These are phyloP conservation scores for Plasmodium falciparum DNA, from an alignment of 169 alveolate species.

Conservation along the genomic window DNA sequence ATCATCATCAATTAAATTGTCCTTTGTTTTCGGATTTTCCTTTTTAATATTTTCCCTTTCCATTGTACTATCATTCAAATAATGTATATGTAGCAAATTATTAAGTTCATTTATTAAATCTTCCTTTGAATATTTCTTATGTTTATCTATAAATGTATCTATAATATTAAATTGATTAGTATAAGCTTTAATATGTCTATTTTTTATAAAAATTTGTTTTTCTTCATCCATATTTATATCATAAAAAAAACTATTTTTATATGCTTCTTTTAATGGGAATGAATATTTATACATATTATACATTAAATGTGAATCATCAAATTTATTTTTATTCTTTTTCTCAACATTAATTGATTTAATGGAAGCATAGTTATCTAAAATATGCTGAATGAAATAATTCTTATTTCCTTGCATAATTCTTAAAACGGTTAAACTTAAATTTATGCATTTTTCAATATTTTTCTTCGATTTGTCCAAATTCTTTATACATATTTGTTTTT, in stretches of 20 bases:
- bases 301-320: slow-evolving; percentile 34
- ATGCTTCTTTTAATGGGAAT: background rate
- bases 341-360: slow-evolving; percentile 19
- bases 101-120: slow-evolving; percentile 24
- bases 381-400: slow-evolving; percentile 23
- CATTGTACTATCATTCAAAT: background rate
- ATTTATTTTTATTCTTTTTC: slow-evolving; percentile 41
- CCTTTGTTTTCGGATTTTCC: background rate
- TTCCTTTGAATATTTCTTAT: slow-evolving; percentile 34
- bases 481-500: background rate
- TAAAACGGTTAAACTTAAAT: slow-evolving; percentile 34
- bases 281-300: slow-evolving; percentile 35
- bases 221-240: background rate
- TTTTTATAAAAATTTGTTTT: slow-evolving; percentile 13
- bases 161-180: slow-evolving; percentile 30
- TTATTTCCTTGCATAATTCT: slow-evolving; percentile 44
- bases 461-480: slow-evolving; percentile 43
- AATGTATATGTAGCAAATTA: slow-evolving; percentile 34
- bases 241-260: background rate
- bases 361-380: slow-evolving; percentile 51
- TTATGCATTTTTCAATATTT: slow-evolving; percentile 50
- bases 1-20: slow-evolving; percentile 54
- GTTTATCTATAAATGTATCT: slow-evolving; percentile 62
- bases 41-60: background rate
- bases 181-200: slow-evolving; percentile 26